Conservation (phyloP, 208 protist genomes). For the Trypanosomatidae sp. region DNA sequence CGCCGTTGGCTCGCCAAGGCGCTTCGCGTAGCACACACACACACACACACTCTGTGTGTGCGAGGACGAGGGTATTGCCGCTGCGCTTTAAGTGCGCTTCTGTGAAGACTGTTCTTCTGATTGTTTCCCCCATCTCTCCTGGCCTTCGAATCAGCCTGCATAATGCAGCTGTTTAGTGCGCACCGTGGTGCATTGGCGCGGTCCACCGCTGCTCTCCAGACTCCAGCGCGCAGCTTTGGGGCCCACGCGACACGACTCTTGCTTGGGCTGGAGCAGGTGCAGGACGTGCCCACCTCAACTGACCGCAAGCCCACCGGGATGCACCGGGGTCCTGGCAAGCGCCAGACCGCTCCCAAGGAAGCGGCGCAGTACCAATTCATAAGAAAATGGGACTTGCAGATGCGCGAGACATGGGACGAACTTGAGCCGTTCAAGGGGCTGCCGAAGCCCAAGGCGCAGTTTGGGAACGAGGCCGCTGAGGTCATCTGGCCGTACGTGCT, state of each 20-base stretch:
- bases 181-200: background rate
- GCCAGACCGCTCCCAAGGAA: slow-evolving; percentile 77
- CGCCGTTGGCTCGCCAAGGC: background rate
- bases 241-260: slow-evolving; percentile 30
- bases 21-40: background rate
- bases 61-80: background rate
- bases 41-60: background rate
- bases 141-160: background rate
- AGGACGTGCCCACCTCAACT: slow-evolving; percentile 87
- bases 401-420: slow-evolving; percentile 83
- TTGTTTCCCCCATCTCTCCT: background rate
- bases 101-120: background rate
- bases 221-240: slow-evolving; percentile 7
- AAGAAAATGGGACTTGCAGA: slow-evolving; percentile 82
- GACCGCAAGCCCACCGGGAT: slow-evolving; percentile 72
- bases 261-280: slow-evolving; percentile 78
- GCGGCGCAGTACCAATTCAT: slow-evolving; percentile 81
- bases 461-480: slow-evolving; percentile 90
- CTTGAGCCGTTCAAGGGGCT: slow-evolving; percentile 88
- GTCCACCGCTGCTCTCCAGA: background rate
- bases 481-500: slow-evolving; percentile 89
- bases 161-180: background rate
- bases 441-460: slow-evolving; percentile 86
- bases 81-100: background rate
- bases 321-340: slow-evolving; percentile 85